Conservation (phyloP, 2,329 filamentous ascomycete genomes). For the Ustulina deusta region DNA sequence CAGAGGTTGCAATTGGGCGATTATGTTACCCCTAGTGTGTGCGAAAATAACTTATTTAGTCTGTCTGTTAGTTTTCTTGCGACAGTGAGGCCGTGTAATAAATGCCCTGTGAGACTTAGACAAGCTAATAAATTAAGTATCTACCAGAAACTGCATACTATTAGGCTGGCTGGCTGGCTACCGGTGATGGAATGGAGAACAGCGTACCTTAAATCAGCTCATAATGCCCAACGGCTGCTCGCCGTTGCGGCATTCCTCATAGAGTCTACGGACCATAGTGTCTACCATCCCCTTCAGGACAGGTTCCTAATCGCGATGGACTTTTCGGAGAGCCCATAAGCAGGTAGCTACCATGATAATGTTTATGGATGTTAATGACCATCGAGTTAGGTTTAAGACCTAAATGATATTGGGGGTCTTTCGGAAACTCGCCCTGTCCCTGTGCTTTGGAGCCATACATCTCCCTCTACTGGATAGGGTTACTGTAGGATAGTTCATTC, state of each 20-base stretch:
- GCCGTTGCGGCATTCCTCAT: conserved; percentile 13
- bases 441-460: conserved; percentile 29
- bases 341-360: conserved; percentile 21
- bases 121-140: too few species aligned
- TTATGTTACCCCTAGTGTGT: too few species aligned
- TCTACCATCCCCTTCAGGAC: conserved; percentile 17
- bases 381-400: background rate
- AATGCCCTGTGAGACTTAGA: conserved; percentile 3
- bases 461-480: conserved; percentile 27
- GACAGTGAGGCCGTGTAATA: background rate
- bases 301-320: conserved; percentile 22
- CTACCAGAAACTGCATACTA: conserved; percentile 11
- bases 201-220: conserved; percentile 29
- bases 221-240: conserved; percentile 17
- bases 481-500: conserved; percentile 28
- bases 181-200: background rate
- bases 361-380: conserved; percentile 17
- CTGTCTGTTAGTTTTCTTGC: background rate
- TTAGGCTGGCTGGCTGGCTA: background rate
- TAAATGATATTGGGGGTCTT: conserved; percentile 9
- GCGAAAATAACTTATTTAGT: conserved; percentile 17
- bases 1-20: too few species aligned
- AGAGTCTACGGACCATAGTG: conserved; percentile 23
- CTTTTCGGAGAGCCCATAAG: conserved; percentile 25
- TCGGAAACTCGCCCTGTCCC: conserved; percentile 22